Evolutionary conservation across 2,329 filamentous ascomycete genomes (phyloP), one percentile per base, ranked within the genome.

Genomic region (Aspergillus persii): DNA sequence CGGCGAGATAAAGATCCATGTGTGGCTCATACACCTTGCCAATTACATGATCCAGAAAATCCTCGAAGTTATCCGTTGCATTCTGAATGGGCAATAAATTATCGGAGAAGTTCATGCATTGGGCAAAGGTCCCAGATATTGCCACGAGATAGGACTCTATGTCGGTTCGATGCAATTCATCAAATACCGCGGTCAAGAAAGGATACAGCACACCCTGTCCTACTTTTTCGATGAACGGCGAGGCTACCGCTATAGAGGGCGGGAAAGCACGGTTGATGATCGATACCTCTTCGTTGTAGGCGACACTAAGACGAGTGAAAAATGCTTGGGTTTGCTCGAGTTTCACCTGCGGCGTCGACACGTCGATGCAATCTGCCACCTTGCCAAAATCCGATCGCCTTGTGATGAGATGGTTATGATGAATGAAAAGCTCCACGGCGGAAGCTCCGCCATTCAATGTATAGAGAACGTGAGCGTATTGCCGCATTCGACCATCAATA

Each of bases 1-100:
- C 94, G 62, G 92, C 88, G 15, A 99, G 81, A 73, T 98, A 99
- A 1, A 96, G 79, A 72, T 97, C 93, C n/a, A 98, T 82, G 71
- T 98, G 94, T 44, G 90, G 92, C 72, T 96, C 94, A 68, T 96
- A 98, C 0, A 92, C 87, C 62, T 84, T 84, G 15, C 87, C 79
- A 12, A 93, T 82, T 53, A 92, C 83, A 59, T 85, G 81, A 67
- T 87, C 88, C 12, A 89, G 84, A 64, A 88, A 86, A 8, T 87
- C 83, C 49, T 83, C 75, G 51, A 90, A 87, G 8, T 85, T 84
- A 31, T 85, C 77, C 18, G 82, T 80, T 0, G 85, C 86, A 29
- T 71, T 73, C 31, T 82, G 84, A 54, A 91, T 88, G 2, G 89
- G 85, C 53, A 85, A 82, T 6, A 97, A 77, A 0, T 88, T 87